phyloP scores from a whole-genome alignment of 139 green algal species.

The Desmodesmus armatus region DNA sequence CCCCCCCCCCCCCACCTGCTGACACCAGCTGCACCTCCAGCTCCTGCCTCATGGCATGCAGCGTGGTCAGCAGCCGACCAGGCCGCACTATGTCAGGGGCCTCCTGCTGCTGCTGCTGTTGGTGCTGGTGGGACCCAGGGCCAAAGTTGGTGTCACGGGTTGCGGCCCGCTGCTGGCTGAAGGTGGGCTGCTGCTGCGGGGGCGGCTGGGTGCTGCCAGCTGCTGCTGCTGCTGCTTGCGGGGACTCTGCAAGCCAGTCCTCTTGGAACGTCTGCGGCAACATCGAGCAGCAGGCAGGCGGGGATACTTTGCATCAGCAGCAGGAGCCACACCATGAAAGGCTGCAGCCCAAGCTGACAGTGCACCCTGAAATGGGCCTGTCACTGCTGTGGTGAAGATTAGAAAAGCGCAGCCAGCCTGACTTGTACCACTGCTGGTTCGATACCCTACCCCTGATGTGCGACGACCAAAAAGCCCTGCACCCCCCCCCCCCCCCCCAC shows the following conservation, averaged over 20 bases:
- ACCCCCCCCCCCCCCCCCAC: too few relatives aligned
- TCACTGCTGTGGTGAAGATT: too few relatives aligned
- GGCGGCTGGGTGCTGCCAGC: neutral
- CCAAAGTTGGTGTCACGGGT: too few relatives aligned
- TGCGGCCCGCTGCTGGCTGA: too few relatives aligned
- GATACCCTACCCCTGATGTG: neutral
- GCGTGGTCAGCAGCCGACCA: constrained; percentile 63
- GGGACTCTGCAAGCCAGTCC: constrained; percentile 38
- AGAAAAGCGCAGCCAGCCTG: too few relatives aligned
- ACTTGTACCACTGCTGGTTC: neutral
- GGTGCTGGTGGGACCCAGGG: constrained; percentile 4
- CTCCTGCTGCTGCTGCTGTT: constrained; percentile 18
- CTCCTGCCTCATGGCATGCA: constrained; percentile 49
- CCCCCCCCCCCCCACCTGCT: too few relatives aligned
- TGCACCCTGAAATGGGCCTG: too few relatives aligned
- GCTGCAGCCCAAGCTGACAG: too few relatives aligned
- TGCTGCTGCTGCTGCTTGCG: neutral
- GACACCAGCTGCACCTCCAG: constrained; percentile 31
- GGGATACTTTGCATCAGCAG: neutral
- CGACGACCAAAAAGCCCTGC: too few relatives aligned
- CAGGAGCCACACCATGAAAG: neutral
- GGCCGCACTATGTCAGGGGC: constrained; percentile 62
- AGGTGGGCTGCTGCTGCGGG: neutral
- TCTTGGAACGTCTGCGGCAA: constrained; percentile 42
- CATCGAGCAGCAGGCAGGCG: neutral